Percentiles rank a stretch among this genome's conserved stretches.
phyloP scores from a whole-genome alignment of 805 yeast species.

The Blastobotrys americana region DNA sequence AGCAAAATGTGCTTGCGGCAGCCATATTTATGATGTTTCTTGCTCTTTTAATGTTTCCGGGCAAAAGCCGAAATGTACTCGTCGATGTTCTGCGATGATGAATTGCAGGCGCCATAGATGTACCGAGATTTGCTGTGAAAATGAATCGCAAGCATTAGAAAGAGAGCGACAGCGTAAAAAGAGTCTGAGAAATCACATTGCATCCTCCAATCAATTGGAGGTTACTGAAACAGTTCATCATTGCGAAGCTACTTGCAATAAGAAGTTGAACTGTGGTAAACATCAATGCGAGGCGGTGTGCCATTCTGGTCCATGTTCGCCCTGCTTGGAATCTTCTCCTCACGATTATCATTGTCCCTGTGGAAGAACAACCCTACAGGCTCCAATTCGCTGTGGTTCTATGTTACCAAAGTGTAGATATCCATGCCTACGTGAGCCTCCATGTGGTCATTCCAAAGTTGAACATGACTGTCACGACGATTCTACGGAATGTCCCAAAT shows the following conservation, averaged over 20 bases:
- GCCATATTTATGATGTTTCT: slow-evolving; percentile 46
- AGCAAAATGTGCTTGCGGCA: slow-evolving; percentile 56
- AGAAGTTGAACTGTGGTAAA: slow-evolving; percentile 54
- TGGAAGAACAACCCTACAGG: slow-evolving; percentile 67
- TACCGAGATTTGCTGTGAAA: slow-evolving; percentile 58
- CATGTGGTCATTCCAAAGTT: slow-evolving; percentile 68
- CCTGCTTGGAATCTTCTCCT: slow-evolving; percentile 72
- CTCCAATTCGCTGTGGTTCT: slow-evolving; percentile 84
- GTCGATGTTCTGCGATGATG: slow-evolving; percentile 65
- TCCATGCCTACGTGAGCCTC: slow-evolving; percentile 49
- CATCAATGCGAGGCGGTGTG: slow-evolving; percentile 67
- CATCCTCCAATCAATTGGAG: slow-evolving; percentile 40
- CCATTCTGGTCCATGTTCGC: slow-evolving; percentile 73
- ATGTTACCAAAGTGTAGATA: slow-evolving; percentile 54
- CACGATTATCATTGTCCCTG: slow-evolving; percentile 76
- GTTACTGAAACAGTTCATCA: slow-evolving; percentile 65
- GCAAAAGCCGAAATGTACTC: slow-evolving; percentile 51
- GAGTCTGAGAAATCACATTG: slow-evolving; percentile 40
- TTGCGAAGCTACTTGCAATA: slow-evolving; percentile 61
- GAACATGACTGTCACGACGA: slow-evolving; percentile 70
- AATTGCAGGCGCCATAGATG: slow-evolving; percentile 82
- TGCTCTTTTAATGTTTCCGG: slow-evolving; percentile 52
- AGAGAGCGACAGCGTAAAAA: slow-evolving; percentile 46
- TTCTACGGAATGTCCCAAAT: slow-evolving; percentile 60
- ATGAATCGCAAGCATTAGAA: slow-evolving; percentile 51